phyloP scores from a whole-genome alignment of 1,139 yeast genomes.

The Saccharomyces hybrid region DNA sequence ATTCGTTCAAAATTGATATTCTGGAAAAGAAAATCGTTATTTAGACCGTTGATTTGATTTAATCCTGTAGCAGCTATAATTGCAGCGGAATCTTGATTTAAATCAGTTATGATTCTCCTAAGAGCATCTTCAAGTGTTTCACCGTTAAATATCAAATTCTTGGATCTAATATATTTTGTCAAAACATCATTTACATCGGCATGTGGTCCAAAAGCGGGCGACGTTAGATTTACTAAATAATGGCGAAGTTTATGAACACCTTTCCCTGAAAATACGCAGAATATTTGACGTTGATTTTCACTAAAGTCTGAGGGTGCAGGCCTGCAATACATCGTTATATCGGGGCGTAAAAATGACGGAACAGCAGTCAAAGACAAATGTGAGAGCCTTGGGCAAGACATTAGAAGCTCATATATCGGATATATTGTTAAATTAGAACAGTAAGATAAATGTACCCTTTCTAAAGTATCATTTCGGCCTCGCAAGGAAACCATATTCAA shows the following conservation, averaged over 20 bases:
- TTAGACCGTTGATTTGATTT: slow-evolving; percentile 27
- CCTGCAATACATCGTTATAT: slow-evolving; percentile 80
- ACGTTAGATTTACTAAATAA: slow-evolving; percentile 42
- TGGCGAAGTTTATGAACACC: slow-evolving; percentile 73
- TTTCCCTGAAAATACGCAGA: slow-evolving; percentile 89
- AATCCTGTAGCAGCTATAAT: slow-evolving; percentile 31
- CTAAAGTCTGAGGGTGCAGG: slow-evolving; percentile 94
- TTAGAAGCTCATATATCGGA: slow-evolving; percentile 63
- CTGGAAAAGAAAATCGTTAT: slow-evolving; percentile 27
- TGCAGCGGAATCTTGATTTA: slow-evolving; percentile 32
- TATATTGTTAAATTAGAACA: slow-evolving; percentile 74
- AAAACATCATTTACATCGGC: slow-evolving; percentile 29
- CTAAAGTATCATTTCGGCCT: slow-evolving; percentile 68
- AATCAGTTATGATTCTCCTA: slow-evolving; percentile 23
- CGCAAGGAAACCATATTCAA: slow-evolving; percentile 67
- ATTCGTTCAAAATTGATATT: slow-evolving; percentile 29
- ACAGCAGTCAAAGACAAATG: slow-evolving; percentile 89
- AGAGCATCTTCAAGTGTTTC: slow-evolving; percentile 27
- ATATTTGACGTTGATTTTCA: slow-evolving; percentile 74
- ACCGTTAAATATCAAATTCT: slow-evolving; percentile 21
- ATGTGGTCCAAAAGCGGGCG: slow-evolving; percentile 32
- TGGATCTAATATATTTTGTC: slow-evolving; percentile 26
- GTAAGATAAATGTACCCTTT: slow-evolving; percentile 87
- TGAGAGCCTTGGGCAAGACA: slow-evolving; percentile 77
- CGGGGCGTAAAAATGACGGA: slow-evolving; percentile 76